These are phyloP conservation scores for Hypoxylon rickii DNA, from an alignment of 495 filamentous ascomycete genomes.

Conservation along the genomic window DNA sequence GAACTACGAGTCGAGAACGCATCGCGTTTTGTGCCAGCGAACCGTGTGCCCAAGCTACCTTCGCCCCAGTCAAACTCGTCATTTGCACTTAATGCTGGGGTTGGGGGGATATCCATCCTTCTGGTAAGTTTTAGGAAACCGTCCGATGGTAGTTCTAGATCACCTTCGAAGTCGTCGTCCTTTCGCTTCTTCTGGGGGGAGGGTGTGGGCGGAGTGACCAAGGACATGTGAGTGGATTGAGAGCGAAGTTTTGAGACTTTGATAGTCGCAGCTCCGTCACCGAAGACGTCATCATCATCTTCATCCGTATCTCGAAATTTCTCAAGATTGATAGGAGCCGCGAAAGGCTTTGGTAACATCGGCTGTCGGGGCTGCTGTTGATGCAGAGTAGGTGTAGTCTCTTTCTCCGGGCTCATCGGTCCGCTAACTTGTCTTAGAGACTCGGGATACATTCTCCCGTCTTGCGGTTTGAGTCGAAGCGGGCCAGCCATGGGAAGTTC, in stretches of 20 bases:
- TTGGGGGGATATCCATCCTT: conserved; percentile 61
- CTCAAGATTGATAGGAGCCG: conserved; percentile 55
- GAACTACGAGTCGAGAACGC: conserved; percentile 78
- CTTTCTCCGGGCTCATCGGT: conserved; percentile 52
- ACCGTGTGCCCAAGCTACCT: conserved; percentile 84
- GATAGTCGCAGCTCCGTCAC: conserved; percentile 66
- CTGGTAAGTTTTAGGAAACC: conserved; percentile 64
- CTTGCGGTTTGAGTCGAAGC: conserved; percentile 66
- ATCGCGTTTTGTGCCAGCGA: conserved; percentile 81
- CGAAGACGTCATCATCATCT: conserved; percentile 62
- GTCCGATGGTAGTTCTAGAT: conserved; percentile 71
- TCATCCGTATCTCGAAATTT: conserved; percentile 64
- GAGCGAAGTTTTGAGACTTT: conserved; percentile 66
- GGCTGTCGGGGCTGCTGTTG: conserved; percentile 24
- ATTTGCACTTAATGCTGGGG: conserved; percentile 57
- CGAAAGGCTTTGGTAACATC: conserved; percentile 28
- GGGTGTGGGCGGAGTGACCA: conserved; percentile 61
- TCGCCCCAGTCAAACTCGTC: conserved; percentile 95
- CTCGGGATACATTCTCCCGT: conserved; percentile 67
- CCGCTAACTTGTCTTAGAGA: conserved; percentile 65
- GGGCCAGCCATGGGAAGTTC: conserved; percentile 71
- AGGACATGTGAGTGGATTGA: conserved; percentile 55
- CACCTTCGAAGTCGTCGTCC: conserved; percentile 74
- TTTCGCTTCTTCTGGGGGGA: conserved; percentile 36
- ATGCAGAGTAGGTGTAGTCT: conserved; percentile 18